These are phyloP conservation scores for Exophiala viscosa DNA, from an alignment of 2,329 filamentous ascomycete species.

Conservation along the genomic window DNA sequence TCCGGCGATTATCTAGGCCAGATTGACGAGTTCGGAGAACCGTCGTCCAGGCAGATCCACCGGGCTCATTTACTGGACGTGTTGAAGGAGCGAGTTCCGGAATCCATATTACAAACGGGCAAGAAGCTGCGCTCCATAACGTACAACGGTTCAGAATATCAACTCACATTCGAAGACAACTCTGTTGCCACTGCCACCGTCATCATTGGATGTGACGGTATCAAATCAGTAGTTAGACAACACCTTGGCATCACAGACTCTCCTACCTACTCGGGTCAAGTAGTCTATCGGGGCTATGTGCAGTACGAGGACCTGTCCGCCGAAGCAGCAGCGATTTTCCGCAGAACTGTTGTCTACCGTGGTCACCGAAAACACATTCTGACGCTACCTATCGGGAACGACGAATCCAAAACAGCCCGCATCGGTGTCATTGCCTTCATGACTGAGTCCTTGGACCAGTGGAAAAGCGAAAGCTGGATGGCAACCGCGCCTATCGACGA, in stretches of 20 bases:
- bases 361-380: slow-evolving; percentile 32
- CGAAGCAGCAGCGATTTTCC: slow-evolving; percentile 32
- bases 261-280: slow-evolving; percentile 36
- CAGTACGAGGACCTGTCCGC: slow-evolving; percentile 33
- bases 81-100: slow-evolving; percentile 28
- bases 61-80: slow-evolving; percentile 36
- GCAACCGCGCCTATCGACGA: slow-evolving; percentile 33
- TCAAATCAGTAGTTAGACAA: slow-evolving; percentile 24
- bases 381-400: slow-evolving; percentile 38
- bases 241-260: slow-evolving; percentile 30
- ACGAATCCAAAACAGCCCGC: slow-evolving; percentile 32
- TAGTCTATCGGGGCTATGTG: slow-evolving; percentile 38
- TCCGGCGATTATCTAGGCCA: slow-evolving; percentile 32
- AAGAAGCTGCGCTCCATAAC: slow-evolving; percentile 1
- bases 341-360: slow-evolving; percentile 36
- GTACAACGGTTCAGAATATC: slow-evolving; percentile 8
- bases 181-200: slow-evolving; percentile 17
- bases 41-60: slow-evolving; percentile 31
- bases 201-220: slow-evolving; percentile 25
- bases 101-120: slow-evolving; percentile 1
- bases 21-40: slow-evolving; percentile 31
- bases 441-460: slow-evolving; percentile 36
- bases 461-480: slow-evolving; percentile 36
- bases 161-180: slow-evolving; percentile 16
- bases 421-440: slow-evolving; percentile 38